Percentiles rank a stretch among this genome's conserved stretches.
These are phyloP conservation scores for Globisporangium carolinianum DNA, from an alignment of 352 stramenopile species.

Conservation along the genomic window DNA sequence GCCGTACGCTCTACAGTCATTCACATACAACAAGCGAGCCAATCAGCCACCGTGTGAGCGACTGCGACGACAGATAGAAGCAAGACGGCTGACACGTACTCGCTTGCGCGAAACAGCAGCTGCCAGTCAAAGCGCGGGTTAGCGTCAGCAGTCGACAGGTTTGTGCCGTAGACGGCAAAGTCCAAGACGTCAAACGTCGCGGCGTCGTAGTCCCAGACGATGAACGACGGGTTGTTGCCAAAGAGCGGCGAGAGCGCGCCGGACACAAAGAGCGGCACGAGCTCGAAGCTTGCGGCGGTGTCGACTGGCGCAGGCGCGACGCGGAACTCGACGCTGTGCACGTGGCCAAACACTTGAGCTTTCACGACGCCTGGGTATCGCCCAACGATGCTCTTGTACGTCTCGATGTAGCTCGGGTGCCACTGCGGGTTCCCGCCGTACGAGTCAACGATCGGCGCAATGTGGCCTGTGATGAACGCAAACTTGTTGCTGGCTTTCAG, in stretches of 20 bases:
- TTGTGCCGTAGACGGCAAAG: constrained; percentile 71
- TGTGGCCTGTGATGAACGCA: constrained; percentile 88
- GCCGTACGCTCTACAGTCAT: constrained; percentile 32
- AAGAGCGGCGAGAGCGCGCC: constrained; percentile 87
- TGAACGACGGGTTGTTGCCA: constrained; percentile 89
- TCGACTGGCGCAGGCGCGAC: constrained; percentile 23
- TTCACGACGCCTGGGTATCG: constrained; percentile 64
- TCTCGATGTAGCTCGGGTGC: constrained; percentile 76
- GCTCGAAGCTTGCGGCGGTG: constrained; percentile 11
- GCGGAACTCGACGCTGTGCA: constrained; percentile 90
- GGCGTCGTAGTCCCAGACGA: constrained; percentile 69
- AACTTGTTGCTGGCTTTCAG: constrained; percentile 34
- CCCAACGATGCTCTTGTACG: constrained; percentile 72
- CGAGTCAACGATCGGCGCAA: constrained; percentile 86
- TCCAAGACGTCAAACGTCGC: constrained; percentile 66
- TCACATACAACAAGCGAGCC: neutral
- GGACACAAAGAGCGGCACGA: constrained; percentile 72
- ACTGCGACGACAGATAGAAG: neutral
- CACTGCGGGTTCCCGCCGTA: constrained; percentile 79
- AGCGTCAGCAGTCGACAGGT: constrained; percentile 32
- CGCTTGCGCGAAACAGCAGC: constrained; percentile 41
- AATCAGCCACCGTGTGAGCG: neutral
- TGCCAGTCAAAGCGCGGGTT: constrained; percentile 31
- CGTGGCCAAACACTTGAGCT: constrained; percentile 87
- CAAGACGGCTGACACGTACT: constrained; percentile 6